phyloP scores from a whole-genome alignment of 1,139 yeast species.

The Arxiozyma slooffiae region DNA sequence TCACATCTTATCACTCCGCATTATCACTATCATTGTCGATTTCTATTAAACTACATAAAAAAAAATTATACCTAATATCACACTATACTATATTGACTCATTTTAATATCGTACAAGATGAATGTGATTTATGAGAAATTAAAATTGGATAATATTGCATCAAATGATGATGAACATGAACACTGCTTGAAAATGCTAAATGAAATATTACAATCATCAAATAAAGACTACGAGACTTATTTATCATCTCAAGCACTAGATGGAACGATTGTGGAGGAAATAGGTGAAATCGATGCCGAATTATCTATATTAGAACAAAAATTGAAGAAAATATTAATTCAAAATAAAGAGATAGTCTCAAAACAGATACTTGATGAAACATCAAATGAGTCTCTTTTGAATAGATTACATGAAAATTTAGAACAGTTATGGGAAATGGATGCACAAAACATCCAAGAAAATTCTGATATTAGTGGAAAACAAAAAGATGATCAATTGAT shows the following conservation, averaged over 20 bases:
- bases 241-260: constrained; percentile 25
- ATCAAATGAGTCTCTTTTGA: constrained; percentile 13
- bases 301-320: constrained; percentile 33
- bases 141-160: background rate
- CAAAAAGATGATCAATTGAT: constrained; percentile 8
- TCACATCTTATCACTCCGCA: background rate
- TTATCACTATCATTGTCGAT: background rate
- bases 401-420: constrained; percentile 27
- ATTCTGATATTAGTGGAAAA: constrained; percentile 7
- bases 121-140: constrained; percentile 2
- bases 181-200: constrained; percentile 14
- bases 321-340: constrained; percentile 30
- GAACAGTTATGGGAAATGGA: constrained; percentile 32
- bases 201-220: constrained; percentile 17
- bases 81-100: background rate
- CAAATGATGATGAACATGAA: constrained; percentile 1
- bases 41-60: too few species aligned
- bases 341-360: constrained; percentile 30
- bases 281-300: constrained; percentile 41
- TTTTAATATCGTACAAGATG: background rate
- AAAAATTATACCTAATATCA: background rate
- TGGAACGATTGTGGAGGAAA: constrained; percentile 34
- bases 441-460: constrained; percentile 19
- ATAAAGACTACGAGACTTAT: constrained; percentile 18
- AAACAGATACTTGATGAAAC: constrained; percentile 27